Percentiles rank a stretch among this genome's conserved stretches.
Evolutionary conservation across 768 basidiomycete species (phyloP).

Genomic region (Tephrocybe sp.): DNA sequence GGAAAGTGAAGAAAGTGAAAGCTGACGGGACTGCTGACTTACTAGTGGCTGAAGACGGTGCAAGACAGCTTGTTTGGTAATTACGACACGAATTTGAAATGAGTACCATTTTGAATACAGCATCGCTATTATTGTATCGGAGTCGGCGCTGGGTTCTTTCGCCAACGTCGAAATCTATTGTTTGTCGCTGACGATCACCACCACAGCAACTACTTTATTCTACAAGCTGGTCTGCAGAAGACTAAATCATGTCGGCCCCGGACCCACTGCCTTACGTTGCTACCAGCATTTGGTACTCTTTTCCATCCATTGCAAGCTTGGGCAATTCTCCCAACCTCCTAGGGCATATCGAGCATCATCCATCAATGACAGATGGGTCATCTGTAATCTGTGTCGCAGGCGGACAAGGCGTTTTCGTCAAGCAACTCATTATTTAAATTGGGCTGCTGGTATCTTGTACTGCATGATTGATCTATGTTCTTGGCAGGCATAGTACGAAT

Average conservation of each 20-base stretch:
- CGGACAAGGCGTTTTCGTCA: constrained; percentile 15
- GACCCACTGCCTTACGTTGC: background rate
- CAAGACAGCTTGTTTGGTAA: constrained; percentile 2
- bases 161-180: background rate
- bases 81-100: background rate
- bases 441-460: too few relatives aligned
- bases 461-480: too few relatives aligned
- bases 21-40: background rate
- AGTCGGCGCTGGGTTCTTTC: too few relatives aligned
- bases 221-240: background rate
- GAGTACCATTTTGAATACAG: background rate
- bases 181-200: background rate
- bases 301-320: constrained; percentile 1
- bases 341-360: constrained; percentile 9
- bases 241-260: background rate
- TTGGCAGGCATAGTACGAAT: constrained; percentile 2
- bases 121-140: background rate
- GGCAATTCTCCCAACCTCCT: background rate
- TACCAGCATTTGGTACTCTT: background rate
- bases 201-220: background rate
- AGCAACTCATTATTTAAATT: background rate
- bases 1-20: constrained; percentile 13
- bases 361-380: constrained; percentile 10
- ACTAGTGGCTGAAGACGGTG: constrained; percentile 1
- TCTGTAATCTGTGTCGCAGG: constrained; percentile 16